Conservation (phyloP, 345 rosid species). For the Moricandia arvensis region DNA sequence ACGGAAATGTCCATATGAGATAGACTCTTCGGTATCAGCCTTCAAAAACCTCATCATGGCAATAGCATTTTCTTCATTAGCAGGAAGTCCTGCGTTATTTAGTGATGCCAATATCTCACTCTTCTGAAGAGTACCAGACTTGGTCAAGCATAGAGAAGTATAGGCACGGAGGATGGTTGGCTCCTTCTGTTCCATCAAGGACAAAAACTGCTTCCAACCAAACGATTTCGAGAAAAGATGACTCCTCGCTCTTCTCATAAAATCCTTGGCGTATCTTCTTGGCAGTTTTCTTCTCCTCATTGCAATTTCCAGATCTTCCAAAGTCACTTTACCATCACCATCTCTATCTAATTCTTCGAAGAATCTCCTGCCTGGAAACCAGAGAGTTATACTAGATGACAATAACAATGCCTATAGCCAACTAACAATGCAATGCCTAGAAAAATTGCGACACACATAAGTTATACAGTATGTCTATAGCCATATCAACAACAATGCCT, state of each 20-base stretch:
- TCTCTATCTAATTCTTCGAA: slow-evolving; percentile 97
- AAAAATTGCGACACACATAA: too few species aligned
- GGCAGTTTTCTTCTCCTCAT: slow-evolving; percentile 92
- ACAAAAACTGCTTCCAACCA: slow-evolving; percentile 95
- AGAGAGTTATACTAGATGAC: slow-evolving; percentile 8
- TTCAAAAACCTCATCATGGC: slow-evolving; percentile 96
- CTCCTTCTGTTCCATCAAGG: slow-evolving; percentile 98
- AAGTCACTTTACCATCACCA: slow-evolving; percentile 89
- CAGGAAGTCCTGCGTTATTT: slow-evolving; percentile 88
- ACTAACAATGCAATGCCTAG: too few species aligned
- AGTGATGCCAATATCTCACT: slow-evolving; percentile 94
- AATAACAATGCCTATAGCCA: too few species aligned
- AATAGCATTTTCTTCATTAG: slow-evolving; percentile 90
- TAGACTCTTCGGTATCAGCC: slow-evolving; percentile 86
- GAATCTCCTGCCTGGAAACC: slow-evolving; percentile 78
- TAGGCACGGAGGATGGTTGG: slow-evolving; percentile 97
- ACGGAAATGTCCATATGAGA: slow-evolving; percentile 94
- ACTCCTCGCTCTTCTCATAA: slow-evolving; percentile 79
- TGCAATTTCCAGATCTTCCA: slow-evolving; percentile 96
- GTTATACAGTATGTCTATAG: background rate
- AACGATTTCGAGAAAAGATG: slow-evolving; percentile 92
- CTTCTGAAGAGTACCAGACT: slow-evolving; percentile 94
- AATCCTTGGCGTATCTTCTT: slow-evolving; percentile 76
- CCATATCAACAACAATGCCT: background rate
- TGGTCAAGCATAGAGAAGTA: slow-evolving; percentile 87